These are phyloP conservation scores for Isochrysis galbana DNA, from an alignment of 78 protist genomes.

Conservation along the genomic window DNA sequence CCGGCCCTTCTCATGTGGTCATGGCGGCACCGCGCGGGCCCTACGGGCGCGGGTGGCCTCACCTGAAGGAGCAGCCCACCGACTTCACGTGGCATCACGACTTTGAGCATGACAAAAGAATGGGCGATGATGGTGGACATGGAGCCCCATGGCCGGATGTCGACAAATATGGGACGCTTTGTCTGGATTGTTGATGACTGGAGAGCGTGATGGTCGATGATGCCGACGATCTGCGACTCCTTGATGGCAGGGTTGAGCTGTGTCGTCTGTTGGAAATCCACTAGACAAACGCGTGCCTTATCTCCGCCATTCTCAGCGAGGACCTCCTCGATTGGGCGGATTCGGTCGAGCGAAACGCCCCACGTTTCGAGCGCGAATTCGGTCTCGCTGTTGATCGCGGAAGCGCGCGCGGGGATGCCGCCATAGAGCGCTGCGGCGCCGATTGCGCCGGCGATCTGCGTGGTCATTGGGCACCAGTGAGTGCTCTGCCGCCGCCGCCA, in stretches of 20 bases:
- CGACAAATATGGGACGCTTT: background rate
- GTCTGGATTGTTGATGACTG: background rate
- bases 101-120: background rate
- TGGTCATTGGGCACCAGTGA: no score
- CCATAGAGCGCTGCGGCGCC: background rate
- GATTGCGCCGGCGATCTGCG: background rate
- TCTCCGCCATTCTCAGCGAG: background rate
- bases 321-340: background rate
- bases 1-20: no score
- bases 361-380: background rate
- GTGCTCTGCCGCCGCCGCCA: no score
- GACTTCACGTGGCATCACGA: background rate
- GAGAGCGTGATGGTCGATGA: constrained; percentile 15
- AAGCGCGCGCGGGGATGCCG: background rate
- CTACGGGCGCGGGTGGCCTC: no score
- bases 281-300: background rate
- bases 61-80: background rate
- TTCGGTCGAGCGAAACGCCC: background rate
- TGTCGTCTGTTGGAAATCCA: background rate
- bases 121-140: background rate
- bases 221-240: background rate
- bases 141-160: background rate
- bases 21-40: no score
- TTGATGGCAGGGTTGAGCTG: background rate
- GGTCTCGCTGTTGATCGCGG: background rate